Percentiles rank a stretch among this genome's conserved stretches.
phyloP scores from a whole-genome alignment of 2,329 filamentous ascomycete genomes.

The Chaetomium globosum region DNA sequence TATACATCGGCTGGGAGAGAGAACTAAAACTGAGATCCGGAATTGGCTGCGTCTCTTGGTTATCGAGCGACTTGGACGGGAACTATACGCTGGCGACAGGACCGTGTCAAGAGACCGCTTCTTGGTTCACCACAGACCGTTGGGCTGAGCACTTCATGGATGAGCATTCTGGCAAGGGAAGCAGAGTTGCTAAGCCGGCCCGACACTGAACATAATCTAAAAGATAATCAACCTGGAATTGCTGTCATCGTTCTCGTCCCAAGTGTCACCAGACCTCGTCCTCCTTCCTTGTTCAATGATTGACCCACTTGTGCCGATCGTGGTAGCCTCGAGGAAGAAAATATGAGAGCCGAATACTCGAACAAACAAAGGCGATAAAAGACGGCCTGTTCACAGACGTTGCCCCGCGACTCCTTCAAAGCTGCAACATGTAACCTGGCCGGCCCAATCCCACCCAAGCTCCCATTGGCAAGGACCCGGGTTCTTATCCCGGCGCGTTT shows the following conservation, averaged over 20 bases:
- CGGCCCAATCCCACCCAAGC: background rate
- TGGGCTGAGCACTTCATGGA: background rate
- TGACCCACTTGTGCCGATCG: background rate
- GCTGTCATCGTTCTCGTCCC: background rate
- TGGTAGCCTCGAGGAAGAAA: background rate
- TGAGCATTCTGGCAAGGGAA: background rate
- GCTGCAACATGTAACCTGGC: background rate
- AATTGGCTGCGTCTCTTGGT: background rate
- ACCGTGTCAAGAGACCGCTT: background rate
- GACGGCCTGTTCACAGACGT: background rate
- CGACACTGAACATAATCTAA: background rate
- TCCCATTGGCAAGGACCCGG: conserved; percentile 3
- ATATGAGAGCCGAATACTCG: background rate
- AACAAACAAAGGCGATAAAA: background rate
- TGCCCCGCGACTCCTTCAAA: background rate
- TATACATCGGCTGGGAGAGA: background rate
- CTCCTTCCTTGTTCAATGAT: background rate
- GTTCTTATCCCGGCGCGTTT: conserved; percentile 3
- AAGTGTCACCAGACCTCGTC: background rate
- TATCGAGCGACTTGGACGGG: background rate
- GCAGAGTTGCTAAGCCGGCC: background rate
- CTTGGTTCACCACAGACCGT: background rate
- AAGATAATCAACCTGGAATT: background rate
- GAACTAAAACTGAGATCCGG: background rate
- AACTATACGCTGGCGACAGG: background rate